These are phyloP conservation scores for Moricandia arvensis DNA, from an alignment of 345 rosid species.

Conservation along the genomic window DNA sequence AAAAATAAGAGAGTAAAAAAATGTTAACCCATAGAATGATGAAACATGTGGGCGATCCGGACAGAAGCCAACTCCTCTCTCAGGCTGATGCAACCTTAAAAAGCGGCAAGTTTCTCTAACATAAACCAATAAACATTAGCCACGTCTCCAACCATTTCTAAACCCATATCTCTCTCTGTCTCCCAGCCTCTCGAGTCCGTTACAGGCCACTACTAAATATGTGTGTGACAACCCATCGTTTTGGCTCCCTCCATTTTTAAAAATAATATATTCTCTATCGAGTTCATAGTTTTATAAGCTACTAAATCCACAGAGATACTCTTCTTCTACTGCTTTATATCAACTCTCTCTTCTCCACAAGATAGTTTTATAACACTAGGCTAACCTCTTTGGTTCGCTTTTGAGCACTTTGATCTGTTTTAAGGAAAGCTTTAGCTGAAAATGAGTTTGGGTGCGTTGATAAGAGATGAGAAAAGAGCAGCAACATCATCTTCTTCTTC, in stretches of 20 bases:
- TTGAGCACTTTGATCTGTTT: not conserved
- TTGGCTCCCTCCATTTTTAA: conserved; percentile 18
- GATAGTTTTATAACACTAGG: not conserved
- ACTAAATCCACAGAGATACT: conserved; percentile 18
- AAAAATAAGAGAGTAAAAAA: not conserved
- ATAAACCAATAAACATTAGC: not conserved
- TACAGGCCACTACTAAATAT: conserved; percentile 14
- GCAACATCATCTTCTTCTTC: conserved; percentile 36
- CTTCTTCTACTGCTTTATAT: conserved; percentile 15
- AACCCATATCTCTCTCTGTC: conserved; percentile 46
- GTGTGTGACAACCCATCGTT: conserved; percentile 36
- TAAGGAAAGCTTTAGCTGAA: not conserved
- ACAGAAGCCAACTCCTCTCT: conserved; percentile 12
- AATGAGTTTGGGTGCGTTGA: conserved; percentile 54
- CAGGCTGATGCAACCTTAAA: conserved; percentile 29
- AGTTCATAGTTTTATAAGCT: conserved; percentile 34
- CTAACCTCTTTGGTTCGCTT: not conserved
- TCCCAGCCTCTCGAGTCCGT: conserved; percentile 19
- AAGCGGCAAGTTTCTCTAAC: conserved; percentile 7
- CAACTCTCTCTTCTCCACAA: not conserved
- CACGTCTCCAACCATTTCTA: conserved; percentile 50
- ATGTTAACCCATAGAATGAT: conserved; percentile 20
- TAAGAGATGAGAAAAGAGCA: conserved; percentile 47
- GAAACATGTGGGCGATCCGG: conserved; percentile 34
- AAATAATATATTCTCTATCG: not conserved